These are phyloP conservation scores for Alternaria sp. DNA, from an alignment of 2,329 filamentous ascomycete genomes.

Conservation along the genomic window DNA sequence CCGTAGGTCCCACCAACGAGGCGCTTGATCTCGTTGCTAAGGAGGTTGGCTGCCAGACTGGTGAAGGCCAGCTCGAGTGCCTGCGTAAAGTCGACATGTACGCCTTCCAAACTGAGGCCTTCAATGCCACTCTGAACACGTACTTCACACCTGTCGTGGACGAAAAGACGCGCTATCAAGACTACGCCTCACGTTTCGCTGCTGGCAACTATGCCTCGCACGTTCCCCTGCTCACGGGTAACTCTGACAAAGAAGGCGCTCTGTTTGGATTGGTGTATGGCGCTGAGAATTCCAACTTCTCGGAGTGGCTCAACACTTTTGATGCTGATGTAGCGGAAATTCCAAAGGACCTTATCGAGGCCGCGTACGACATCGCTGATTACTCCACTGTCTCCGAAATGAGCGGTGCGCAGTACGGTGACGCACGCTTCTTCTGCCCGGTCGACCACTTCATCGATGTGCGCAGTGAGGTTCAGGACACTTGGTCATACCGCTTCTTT, in stretches of 20 bases:
- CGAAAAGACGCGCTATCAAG: conserved; percentile 32
- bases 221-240: conserved; percentile 38
- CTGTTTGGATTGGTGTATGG: conserved; percentile 38
- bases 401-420: conserved; percentile 56
- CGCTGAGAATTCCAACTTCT: conserved; percentile 46
- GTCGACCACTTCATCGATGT: conserved; percentile 50
- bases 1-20: conserved; percentile 29
- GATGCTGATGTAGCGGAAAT: conserved; percentile 54
- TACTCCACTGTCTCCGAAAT: conserved; percentile 52
- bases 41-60: conserved; percentile 32
- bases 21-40: conserved; percentile 36
- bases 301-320: conserved; percentile 57
- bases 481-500: conserved; percentile 58
- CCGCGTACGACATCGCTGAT: conserved; percentile 49
- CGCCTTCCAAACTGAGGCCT: conserved; percentile 35
- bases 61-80: conserved; percentile 31
- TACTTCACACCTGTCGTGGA: conserved; percentile 36
- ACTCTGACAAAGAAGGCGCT: conserved; percentile 39
- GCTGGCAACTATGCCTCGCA: conserved; percentile 39
- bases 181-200: conserved; percentile 33
- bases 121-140: conserved; percentile 37
- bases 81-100: conserved; percentile 33
- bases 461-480: conserved; percentile 50
- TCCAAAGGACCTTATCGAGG: conserved; percentile 44
- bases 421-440: conserved; percentile 58